Conservation (phyloP, 2,329 filamentous ascomycete genomes). For the Stromatinia cepivora region DNA sequence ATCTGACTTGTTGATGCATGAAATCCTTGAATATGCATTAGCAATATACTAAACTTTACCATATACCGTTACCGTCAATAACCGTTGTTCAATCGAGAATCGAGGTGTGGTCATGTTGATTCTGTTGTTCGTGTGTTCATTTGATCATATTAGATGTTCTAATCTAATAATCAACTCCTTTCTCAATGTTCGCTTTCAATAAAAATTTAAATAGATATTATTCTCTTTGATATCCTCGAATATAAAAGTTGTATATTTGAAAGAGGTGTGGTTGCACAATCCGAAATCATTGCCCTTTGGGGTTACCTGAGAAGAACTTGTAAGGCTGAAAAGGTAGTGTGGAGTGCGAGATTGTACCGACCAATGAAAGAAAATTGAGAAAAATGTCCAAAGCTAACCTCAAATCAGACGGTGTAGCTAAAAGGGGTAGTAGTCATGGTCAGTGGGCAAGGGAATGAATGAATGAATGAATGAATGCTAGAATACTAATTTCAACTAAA, state of each 20-base stretch:
- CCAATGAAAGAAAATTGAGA: slow-evolving; percentile 10
- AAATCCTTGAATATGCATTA: slow-evolving; percentile 12
- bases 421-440: slow-evolving; percentile 12
- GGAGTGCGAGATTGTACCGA: background rate
- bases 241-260: background rate
- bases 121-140: background rate
- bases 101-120: background rate
- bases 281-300: background rate
- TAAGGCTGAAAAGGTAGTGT: slow-evolving; percentile 21
- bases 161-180: background rate
- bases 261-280: background rate
- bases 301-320: slow-evolving; percentile 19
- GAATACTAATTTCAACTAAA: background rate
- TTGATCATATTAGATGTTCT: background rate
- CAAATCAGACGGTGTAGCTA: slow-evolving; percentile 7
- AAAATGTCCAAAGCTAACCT: slow-evolving; percentile 4
- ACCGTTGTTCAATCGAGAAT: background rate
- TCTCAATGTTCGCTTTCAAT: background rate
- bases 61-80: background rate
- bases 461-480: too few relatives aligned
- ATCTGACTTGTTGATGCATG: background rate
- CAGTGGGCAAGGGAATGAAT: background rate
- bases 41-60: background rate
- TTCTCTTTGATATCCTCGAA: background rate
- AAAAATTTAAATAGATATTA: background rate